These are phyloP conservation scores for Nemania serpens DNA, from an alignment of 2,329 filamentous ascomycete genomes.

Conservation along the genomic window DNA sequence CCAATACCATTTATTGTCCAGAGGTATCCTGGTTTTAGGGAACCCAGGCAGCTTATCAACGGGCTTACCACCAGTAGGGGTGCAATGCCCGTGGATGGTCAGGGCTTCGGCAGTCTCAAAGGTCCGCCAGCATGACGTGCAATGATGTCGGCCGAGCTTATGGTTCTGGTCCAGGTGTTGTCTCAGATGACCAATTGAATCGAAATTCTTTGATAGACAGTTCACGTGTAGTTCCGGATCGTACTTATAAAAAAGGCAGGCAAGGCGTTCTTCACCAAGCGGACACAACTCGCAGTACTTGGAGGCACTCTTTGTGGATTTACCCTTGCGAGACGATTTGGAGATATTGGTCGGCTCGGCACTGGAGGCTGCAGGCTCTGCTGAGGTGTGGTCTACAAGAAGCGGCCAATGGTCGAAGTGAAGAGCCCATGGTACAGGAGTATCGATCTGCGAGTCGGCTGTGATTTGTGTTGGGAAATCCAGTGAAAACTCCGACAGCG, in stretches of 20 bases:
- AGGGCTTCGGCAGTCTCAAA: slow-evolving; percentile 11
- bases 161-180: slow-evolving; percentile 12
- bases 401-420: background rate
- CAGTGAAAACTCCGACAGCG: background rate
- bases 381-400: background rate
- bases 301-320: background rate
- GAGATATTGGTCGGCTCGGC: background rate
- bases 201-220: slow-evolving; percentile 8
- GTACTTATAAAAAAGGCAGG: slow-evolving; percentile 20
- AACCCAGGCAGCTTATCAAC: slow-evolving; percentile 9
- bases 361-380: background rate
- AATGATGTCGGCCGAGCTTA: slow-evolving; percentile 10
- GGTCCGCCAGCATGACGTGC: slow-evolving; percentile 8
- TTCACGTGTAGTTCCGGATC: slow-evolving; percentile 2
- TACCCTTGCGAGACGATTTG: background rate
- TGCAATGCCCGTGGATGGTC: slow-evolving; percentile 1
- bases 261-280: background rate
- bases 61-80: slow-evolving; percentile 7
- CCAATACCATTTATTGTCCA: slow-evolving; percentile 22
- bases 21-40: background rate
- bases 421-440: background rate
- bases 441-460: background rate
- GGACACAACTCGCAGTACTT: background rate
- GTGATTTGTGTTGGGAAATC: background rate
- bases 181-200: slow-evolving; percentile 5